Evolutionary conservation across 805 yeast species (phyloP).

Genomic region (Hanseniaspora vineae): DNA sequence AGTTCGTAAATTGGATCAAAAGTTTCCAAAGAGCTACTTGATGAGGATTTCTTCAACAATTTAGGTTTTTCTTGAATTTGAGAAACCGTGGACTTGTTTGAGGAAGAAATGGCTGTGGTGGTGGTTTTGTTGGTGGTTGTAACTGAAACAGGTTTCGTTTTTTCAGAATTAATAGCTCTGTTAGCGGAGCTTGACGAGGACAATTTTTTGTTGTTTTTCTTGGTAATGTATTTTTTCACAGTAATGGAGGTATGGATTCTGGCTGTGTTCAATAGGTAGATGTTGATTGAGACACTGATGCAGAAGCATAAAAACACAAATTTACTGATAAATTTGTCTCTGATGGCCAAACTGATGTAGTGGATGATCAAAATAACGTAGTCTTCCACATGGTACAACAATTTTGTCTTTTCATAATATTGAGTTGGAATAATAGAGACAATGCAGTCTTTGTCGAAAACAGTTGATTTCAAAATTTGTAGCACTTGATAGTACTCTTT

Average conservation of each 20-base stretch:
- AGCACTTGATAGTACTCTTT: not conserved
- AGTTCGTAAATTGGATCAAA: conserved; percentile 14
- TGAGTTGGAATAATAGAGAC: conserved; percentile 47
- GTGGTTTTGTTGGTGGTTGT: not conserved
- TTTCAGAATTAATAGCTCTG: not conserved
- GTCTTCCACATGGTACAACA: conserved; percentile 51
- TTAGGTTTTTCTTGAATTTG: conserved; percentile 8
- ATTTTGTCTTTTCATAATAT: conserved; percentile 44
- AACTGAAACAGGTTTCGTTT: conserved; percentile 6
- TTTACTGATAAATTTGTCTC: conserved; percentile 72
- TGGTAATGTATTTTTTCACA: conserved; percentile 19
- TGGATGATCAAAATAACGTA: conserved; percentile 36
- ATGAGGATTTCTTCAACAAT: conserved; percentile 16
- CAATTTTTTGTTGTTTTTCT: conserved; percentile 14
- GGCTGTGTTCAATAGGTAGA: conserved; percentile 79
- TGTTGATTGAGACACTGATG: conserved; percentile 66
- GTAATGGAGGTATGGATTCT: conserved; percentile 41
- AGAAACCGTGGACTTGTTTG: no score
- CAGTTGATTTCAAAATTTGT: conserved; percentile 3
- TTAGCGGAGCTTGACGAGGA: not conserved
- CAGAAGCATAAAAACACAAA: conserved; percentile 59
- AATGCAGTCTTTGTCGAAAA: conserved; percentile 30
- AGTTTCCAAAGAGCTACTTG: conserved; percentile 8
- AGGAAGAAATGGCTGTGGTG: conserved; percentile 9
- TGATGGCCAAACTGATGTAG: conserved; percentile 51